phyloP scores from a whole-genome alignment of 2,329 filamentous ascomycete species.

The Keithomyces neogunnii region DNA sequence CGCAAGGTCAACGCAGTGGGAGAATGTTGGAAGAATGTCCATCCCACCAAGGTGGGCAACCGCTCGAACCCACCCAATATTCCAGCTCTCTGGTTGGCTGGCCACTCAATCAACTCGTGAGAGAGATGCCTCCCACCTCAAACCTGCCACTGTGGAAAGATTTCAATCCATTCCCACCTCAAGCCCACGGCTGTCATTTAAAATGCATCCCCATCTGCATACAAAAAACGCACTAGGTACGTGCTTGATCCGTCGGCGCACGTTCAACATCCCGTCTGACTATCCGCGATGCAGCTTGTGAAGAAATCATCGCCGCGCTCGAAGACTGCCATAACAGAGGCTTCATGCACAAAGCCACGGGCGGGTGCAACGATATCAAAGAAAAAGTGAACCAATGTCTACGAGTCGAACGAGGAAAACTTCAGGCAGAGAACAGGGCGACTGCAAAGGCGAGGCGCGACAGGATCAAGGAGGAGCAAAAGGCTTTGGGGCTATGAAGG shows the following conservation, averaged over 20 bases:
- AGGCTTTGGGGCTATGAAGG: conserved; percentile 26
- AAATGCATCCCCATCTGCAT: conserved; percentile 97
- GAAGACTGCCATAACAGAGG: conserved; percentile 92
- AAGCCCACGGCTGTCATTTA: conserved; percentile 5
- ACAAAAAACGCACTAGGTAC: conserved; percentile 84
- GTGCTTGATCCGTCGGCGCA: neutral
- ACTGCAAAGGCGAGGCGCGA: conserved; percentile 60
- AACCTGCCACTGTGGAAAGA: neutral
- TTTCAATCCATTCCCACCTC: neutral
- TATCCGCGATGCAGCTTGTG: conserved; percentile 61
- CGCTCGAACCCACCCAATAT: conserved; percentile 9
- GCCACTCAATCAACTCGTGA: neutral
- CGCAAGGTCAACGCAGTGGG: neutral
- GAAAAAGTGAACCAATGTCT: conserved; percentile 77
- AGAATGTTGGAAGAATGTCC: neutral
- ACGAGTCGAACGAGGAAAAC: conserved; percentile 68
- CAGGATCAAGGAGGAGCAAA: conserved; percentile 67
- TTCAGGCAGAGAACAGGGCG: conserved; percentile 66
- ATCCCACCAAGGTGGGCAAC: neutral
- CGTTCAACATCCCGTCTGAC: neutral
- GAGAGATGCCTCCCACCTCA: neutral
- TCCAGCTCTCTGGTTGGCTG: conserved; percentile 16
- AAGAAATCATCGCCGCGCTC: conserved; percentile 85
- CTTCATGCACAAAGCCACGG: conserved; percentile 84
- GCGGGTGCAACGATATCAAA: conserved; percentile 86